Conservation (phyloP, 164 flowering plant species). For the Akebia trifoliata region DNA sequence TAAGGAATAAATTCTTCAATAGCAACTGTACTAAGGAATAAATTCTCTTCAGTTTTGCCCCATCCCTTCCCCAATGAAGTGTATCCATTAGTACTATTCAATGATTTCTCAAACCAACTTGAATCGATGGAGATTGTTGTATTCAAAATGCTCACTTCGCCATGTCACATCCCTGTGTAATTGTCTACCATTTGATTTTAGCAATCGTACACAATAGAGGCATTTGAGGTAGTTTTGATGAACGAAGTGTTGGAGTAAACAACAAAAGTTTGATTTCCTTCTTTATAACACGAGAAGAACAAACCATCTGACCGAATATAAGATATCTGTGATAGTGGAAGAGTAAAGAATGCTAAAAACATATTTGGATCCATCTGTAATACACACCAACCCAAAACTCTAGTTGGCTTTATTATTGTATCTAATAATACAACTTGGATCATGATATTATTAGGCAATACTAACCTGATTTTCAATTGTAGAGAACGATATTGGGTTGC, state of each 20-base stretch:
- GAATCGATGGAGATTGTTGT: conserved; percentile 8
- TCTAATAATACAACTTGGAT: not conserved
- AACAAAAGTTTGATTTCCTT: conserved; percentile 26
- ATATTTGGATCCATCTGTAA: conserved; percentile 49
- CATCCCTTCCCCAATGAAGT: conserved; percentile 31
- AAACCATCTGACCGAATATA: conserved; percentile 46
- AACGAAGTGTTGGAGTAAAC: conserved; percentile 37
- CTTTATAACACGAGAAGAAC: conserved; percentile 36
- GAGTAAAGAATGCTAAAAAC: conserved; percentile 28
- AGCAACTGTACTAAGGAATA: conserved; percentile 29
- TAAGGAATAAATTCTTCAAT: conserved; percentile 23
- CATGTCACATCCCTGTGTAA: conserved; percentile 32
- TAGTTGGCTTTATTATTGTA: not conserved
- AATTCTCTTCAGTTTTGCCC: conserved; percentile 20
- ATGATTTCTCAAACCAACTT: conserved; percentile 40
- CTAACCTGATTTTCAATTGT: conserved; percentile 26
- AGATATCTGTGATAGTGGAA: conserved; percentile 45
- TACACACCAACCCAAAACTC: conserved; percentile 1
- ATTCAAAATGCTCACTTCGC: conserved; percentile 16
- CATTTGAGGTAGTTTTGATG: not conserved
- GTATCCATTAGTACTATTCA: conserved; percentile 24
- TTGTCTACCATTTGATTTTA: conserved; percentile 33
- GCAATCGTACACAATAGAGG: conserved; percentile 19
- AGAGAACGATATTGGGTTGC: conserved; percentile 16
- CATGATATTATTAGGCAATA: not conserved